These are phyloP conservation scores for Raffaelea arxii DNA, from an alignment of 2,329 filamentous ascomycete species.

Conservation along the genomic window DNA sequence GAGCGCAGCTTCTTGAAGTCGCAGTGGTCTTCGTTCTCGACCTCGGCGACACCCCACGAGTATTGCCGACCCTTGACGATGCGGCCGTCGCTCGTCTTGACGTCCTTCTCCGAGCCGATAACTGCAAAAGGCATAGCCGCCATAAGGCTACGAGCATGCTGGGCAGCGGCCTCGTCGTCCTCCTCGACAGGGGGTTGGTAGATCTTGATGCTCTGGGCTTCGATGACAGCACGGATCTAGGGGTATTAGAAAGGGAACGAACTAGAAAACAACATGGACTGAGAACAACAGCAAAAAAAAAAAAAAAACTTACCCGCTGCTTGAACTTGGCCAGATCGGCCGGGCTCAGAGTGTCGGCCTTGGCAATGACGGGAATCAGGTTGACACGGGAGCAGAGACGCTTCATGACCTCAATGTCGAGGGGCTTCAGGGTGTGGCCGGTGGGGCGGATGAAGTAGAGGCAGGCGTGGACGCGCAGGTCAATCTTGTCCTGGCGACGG, in stretches of 20 bases:
- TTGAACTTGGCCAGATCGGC: constrained; percentile 95
- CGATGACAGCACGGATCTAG: constrained; percentile 92
- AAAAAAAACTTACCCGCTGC: constrained; percentile 67
- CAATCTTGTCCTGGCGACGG: constrained; percentile 99
- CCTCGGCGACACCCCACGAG: constrained; percentile 97
- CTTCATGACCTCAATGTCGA: constrained; percentile 99
- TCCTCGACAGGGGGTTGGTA: constrained; percentile 98
- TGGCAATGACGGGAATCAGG: constrained; percentile 97
- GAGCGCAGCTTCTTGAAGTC: constrained; percentile 99
- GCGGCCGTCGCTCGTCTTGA: constrained; percentile 81
- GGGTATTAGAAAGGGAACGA: constrained; percentile 5
- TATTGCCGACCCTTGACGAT: constrained; percentile 94
- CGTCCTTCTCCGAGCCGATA: constrained; percentile 92
- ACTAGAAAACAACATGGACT: not conserved
- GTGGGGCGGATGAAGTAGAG: constrained; percentile 99
- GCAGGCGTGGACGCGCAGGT: constrained; percentile 97
- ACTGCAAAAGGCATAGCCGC: constrained; percentile 96
- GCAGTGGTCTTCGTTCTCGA: constrained; percentile 99
- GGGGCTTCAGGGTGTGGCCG: constrained; percentile 93
- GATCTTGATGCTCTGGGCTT: constrained; percentile 96
- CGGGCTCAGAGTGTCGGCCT: constrained; percentile 94
- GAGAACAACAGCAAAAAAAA: not conserved
- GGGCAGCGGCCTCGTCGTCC: constrained; percentile 98
- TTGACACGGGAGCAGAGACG: constrained; percentile 99
- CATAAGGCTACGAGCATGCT: constrained; percentile 92